A percentile compares a stretch with the other conserved stretches of the same genome.
These are phyloP conservation scores for Pseudogymnoascus sp. DNA, from an alignment of 2,329 filamentous ascomycete species.

Conservation along the genomic window DNA sequence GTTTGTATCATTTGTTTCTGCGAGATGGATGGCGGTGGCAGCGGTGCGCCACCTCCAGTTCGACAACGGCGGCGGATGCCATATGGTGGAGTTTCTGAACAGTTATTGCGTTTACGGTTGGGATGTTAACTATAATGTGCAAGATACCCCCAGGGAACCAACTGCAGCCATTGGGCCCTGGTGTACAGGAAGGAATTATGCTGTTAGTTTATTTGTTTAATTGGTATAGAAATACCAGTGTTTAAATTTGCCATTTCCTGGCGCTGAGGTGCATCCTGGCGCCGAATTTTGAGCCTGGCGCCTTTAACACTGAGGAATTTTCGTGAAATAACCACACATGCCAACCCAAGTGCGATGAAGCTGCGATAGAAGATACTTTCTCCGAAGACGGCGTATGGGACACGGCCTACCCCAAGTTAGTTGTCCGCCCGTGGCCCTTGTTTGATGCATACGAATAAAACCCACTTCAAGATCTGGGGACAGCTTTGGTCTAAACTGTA, in stretches of 20 bases:
- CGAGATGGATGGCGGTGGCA: neutral
- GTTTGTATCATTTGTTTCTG: conserved; percentile 5
- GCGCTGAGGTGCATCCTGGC: neutral
- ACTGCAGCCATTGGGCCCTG: conserved; percentile 9
- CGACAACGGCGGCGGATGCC: no score
- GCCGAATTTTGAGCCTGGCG: neutral
- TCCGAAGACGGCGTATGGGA: neutral
- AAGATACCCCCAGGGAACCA: conserved; percentile 7
- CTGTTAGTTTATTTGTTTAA: neutral
- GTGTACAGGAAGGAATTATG: conserved; percentile 5
- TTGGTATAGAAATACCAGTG: neutral
- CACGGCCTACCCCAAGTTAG: neutral
- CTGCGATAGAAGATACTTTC: neutral
- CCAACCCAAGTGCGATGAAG: neutral
- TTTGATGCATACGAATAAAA: neutral
- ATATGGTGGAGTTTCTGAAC: conserved; percentile 1
- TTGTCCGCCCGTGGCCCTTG: neutral
- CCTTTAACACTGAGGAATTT: neutral
- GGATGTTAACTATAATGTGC: conserved; percentile 8
- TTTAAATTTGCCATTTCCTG: conserved; percentile 5
- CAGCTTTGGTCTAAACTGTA: neutral
- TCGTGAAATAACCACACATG: neutral
- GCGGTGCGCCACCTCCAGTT: neutral
- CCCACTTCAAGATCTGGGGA: neutral
- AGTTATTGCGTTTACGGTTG: conserved; percentile 6